A percentile compares a stretch with the other conserved stretches of the same genome.
phyloP scores from a whole-genome alignment of 1,284 basidiomycete species.

The Phaffia rhodozyma region DNA sequence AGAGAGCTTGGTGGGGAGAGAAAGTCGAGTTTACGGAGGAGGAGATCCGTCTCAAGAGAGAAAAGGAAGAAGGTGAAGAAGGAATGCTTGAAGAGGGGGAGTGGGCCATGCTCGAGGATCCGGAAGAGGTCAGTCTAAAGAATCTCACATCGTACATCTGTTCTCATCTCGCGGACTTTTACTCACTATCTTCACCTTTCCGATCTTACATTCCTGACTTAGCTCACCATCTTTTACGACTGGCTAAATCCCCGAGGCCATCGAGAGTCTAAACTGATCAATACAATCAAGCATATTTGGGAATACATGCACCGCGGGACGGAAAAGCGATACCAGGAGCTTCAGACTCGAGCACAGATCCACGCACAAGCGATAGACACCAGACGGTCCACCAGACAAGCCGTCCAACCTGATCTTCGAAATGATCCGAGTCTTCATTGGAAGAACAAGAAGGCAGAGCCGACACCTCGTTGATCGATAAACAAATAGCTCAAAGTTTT shows the following conservation, averaged over 20 bases:
- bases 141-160: slow-evolving; percentile 1
- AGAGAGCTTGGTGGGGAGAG: slow-evolving; percentile 50
- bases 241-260: slow-evolving; percentile 89
- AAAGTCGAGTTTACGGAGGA: slow-evolving; percentile 42
- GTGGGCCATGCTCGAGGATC: slow-evolving; percentile 78
- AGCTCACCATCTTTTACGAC: slow-evolving; percentile 68
- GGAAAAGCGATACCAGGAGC: slow-evolving; percentile 1
- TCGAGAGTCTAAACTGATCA: slow-evolving; percentile 72
- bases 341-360: not conserved
- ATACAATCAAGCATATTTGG: slow-evolving; percentile 69
- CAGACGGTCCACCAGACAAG: not conserved
- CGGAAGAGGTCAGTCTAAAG: slow-evolving; percentile 56
- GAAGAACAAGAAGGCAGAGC: slow-evolving; percentile 14
- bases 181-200: slow-evolving; percentile 1
- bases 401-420: not conserved
- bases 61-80: slow-evolving; percentile 63
- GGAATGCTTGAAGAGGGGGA: slow-evolving; percentile 60
- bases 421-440: slow-evolving; percentile 13
- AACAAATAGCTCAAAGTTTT: too few species aligned
- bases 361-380: not conserved
- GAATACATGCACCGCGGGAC: slow-evolving; percentile 6
- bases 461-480: slow-evolving; percentile 1
- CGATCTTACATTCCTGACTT: slow-evolving; percentile 10
- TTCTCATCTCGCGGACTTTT: slow-evolving; percentile 13
- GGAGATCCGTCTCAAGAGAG: slow-evolving; percentile 44